phyloP scores from a whole-genome alignment of 108 stramenopile genomes.

The Skeletonema potamos region DNA sequence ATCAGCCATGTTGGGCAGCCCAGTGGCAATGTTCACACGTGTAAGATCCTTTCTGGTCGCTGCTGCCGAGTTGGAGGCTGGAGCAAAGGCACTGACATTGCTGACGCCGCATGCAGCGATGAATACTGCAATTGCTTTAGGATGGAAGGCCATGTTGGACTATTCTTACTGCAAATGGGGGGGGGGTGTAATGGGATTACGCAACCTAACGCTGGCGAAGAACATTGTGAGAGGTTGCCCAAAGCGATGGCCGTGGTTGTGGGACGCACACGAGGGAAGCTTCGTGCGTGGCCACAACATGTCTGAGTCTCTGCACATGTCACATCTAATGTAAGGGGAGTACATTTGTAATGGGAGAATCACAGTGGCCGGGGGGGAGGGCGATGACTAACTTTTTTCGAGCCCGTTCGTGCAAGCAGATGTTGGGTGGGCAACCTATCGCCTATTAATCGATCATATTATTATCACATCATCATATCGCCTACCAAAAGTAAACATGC shows the following conservation, averaged over 20 bases:
- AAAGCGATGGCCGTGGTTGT: not conserved
- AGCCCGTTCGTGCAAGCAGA: no score
- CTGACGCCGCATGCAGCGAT: constrained; percentile 6
- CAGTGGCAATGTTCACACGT: constrained; percentile 31
- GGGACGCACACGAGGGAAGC: not conserved
- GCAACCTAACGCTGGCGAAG: not conserved
- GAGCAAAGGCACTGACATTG: constrained; percentile 16
- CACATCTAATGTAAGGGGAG: not conserved
- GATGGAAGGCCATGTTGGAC: constrained; percentile 17
- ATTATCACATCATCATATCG: no score
- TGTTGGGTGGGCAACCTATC: no score
- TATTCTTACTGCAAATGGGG: not conserved
- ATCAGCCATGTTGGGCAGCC: constrained; percentile 16
- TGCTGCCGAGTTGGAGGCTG: constrained; percentile 6
- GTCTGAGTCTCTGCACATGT: no score
- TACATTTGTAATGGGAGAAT: not conserved
- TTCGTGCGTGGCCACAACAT: not conserved
- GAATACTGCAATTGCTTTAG: constrained; percentile 21
- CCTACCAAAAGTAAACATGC: no score
- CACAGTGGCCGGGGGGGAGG: no score
- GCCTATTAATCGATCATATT: no score
- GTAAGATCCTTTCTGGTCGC: constrained; percentile 6
- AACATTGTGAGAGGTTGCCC: not conserved
- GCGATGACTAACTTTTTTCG: no score
- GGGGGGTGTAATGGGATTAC: not conserved